These are phyloP conservation scores for Taiozyma onychis DNA, from an alignment of 1,139 yeast genomes.

Conservation along the genomic window DNA sequence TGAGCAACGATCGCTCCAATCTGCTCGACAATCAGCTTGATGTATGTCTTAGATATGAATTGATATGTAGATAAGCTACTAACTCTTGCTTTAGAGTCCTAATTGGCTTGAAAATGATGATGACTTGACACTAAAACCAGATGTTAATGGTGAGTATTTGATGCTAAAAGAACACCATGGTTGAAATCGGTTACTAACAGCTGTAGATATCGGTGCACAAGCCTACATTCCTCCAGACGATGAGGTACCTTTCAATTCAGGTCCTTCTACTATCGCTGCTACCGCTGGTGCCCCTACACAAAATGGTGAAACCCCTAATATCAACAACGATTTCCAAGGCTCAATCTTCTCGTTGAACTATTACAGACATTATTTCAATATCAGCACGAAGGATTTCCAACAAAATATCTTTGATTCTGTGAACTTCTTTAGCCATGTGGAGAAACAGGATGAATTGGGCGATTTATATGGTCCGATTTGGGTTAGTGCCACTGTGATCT, in stretches of 20 bases:
- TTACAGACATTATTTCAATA: slow-evolving; percentile 23
- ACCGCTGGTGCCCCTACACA: slow-evolving; percentile 1
- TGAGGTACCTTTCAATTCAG: slow-evolving; percentile 14
- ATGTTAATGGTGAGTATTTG: slow-evolving; percentile 10
- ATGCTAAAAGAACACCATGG: background rate
- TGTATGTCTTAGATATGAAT: slow-evolving; percentile 5
- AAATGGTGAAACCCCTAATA: slow-evolving; percentile 3
- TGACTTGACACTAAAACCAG: slow-evolving; percentile 12
- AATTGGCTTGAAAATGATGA: slow-evolving; percentile 23
- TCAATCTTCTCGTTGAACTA: slow-evolving; percentile 23
- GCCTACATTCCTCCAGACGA: slow-evolving; percentile 29
- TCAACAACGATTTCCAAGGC: slow-evolving; percentile 20
- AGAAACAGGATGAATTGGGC: slow-evolving; percentile 21
- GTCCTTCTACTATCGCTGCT: slow-evolving; percentile 1
- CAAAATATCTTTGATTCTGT: slow-evolving; percentile 18
- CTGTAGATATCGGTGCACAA: slow-evolving; percentile 24
- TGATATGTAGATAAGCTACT: background rate
- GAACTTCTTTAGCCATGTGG: slow-evolving; percentile 13
- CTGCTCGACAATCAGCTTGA: slow-evolving; percentile 10
- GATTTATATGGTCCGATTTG: slow-evolving; percentile 82
- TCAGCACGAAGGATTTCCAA: slow-evolving; percentile 26
- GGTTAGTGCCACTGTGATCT: slow-evolving; percentile 76
- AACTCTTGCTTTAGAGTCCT: background rate
- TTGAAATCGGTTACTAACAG: background rate
- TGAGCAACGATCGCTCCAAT: background rate